These are phyloP conservation scores for Hygrophorus pudorinus DNA, from an alignment of 768 basidiomycete genomes.

Conservation along the genomic window DNA sequence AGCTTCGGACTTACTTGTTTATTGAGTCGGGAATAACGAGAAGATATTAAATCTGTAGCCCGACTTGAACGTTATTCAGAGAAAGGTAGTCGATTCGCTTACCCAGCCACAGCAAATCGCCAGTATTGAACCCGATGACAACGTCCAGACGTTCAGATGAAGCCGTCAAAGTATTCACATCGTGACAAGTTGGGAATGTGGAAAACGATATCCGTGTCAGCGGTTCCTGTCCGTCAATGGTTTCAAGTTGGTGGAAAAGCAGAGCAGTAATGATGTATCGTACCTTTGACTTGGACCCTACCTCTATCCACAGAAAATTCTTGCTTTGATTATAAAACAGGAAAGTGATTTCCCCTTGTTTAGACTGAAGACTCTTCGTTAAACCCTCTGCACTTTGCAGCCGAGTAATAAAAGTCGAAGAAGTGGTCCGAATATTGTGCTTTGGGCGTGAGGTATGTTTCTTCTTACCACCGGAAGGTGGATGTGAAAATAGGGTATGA, in stretches of 20 bases:
- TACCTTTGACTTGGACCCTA: slow-evolving; percentile 79
- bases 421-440: slow-evolving; percentile 83
- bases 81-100: slow-evolving; percentile 12
- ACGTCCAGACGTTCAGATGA: slow-evolving; percentile 75
- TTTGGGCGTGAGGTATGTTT: slow-evolving; percentile 63
- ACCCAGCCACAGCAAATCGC: slow-evolving; percentile 97
- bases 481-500: slow-evolving; percentile 53
- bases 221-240: slow-evolving; percentile 53
- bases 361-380: slow-evolving; percentile 57
- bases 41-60: slow-evolving; percentile 60
- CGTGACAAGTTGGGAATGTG: slow-evolving; percentile 83
- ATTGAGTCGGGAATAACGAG: slow-evolving; percentile 78
- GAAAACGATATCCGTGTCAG: slow-evolving; percentile 79
- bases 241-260: slow-evolving; percentile 1
- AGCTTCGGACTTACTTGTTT: slow-evolving; percentile 48
- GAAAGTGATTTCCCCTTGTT: slow-evolving; percentile 79
- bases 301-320: slow-evolving; percentile 79
- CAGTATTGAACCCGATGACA: slow-evolving; percentile 85
- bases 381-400: slow-evolving; percentile 76
- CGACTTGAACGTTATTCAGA: slow-evolving; percentile 5
- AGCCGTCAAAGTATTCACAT: slow-evolving; percentile 73
- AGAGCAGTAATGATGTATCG: slow-evolving; percentile 8
- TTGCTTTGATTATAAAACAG: slow-evolving; percentile 84
- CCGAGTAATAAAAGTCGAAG: slow-evolving; percentile 86
- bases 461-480: slow-evolving; percentile 45